Evolutionary conservation across 1,284 basidiomycete species (phyloP).

Genomic region (Neolentinus lepideus): DNA sequence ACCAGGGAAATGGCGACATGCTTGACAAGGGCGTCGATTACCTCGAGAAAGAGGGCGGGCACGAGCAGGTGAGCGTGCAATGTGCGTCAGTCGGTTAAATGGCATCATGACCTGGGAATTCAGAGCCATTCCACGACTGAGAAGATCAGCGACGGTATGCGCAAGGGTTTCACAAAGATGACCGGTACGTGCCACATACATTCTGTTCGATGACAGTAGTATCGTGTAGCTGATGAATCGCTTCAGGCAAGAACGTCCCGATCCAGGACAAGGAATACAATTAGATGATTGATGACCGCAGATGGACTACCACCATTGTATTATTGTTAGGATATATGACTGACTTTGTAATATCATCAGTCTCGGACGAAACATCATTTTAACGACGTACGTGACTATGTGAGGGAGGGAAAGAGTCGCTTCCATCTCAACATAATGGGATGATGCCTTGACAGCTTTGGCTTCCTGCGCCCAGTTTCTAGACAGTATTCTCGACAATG

Average conservation of each 20-base stretch:
- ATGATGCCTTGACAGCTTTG: too few relatives aligned
- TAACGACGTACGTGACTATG: too few relatives aligned
- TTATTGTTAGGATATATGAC: neutral
- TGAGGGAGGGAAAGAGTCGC: too few relatives aligned
- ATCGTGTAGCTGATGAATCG: neutral
- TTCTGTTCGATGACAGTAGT: neutral
- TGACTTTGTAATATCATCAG: neutral
- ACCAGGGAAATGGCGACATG: conserved; percentile 9
- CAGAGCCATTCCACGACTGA: conserved; percentile 12
- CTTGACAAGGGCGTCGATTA: conserved; percentile 16
- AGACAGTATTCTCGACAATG: too few relatives aligned
- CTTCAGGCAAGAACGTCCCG: conserved; percentile 11
- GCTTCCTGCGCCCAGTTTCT: too few relatives aligned
- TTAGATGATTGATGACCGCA: neutral
- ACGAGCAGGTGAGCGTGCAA: conserved; percentile 12
- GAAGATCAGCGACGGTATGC: conserved; percentile 14
- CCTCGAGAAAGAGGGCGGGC: conserved; percentile 10
- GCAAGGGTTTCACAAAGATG: conserved; percentile 12
- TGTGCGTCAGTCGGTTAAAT: neutral
- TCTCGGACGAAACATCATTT: neutral
- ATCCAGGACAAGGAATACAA: conserved; percentile 10
- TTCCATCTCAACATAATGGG: too few relatives aligned
- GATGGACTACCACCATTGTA: neutral
- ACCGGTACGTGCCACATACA: conserved; percentile 6
- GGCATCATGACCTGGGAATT: neutral